These are phyloP conservation scores for Teratosphaeria epicoccoides DNA, from an alignment of 2,329 filamentous ascomycete genomes.

Conservation along the genomic window DNA sequence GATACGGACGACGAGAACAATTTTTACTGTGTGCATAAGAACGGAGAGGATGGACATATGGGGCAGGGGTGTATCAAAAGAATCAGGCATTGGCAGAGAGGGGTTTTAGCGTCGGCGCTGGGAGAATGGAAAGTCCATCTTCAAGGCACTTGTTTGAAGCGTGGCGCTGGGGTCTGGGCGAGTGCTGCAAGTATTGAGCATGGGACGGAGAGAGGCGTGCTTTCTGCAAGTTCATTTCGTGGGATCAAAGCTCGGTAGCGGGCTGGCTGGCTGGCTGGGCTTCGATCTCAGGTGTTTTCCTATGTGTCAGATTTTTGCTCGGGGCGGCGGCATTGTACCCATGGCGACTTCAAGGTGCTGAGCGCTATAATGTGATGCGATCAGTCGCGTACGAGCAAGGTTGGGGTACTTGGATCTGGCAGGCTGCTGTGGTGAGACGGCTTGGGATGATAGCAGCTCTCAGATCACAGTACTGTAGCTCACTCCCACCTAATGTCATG, in stretches of 20 bases:
- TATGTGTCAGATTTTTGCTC: background rate
- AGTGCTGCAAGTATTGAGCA: background rate
- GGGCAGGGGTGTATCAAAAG: background rate
- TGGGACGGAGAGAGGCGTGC: background rate
- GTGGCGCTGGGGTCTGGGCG: background rate
- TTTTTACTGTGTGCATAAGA: background rate
- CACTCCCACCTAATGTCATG: no score
- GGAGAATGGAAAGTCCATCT: background rate
- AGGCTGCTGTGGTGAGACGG: background rate
- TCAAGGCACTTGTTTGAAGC: background rate
- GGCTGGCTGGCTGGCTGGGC: no score
- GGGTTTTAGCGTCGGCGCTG: constrained; percentile 1
- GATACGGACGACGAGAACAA: background rate
- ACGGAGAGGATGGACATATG: constrained; percentile 1
- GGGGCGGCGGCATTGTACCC: background rate
- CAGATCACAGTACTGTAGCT: background rate
- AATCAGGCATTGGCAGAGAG: background rate
- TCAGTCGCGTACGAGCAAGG: background rate
- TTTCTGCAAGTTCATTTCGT: background rate
- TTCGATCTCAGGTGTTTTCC: background rate
- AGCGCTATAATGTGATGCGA: background rate
- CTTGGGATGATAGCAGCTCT: background rate
- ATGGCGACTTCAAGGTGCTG: background rate
- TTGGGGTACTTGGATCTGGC: background rate
- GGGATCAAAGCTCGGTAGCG: background rate